Evolutionary conservation across 192 early-diverging fungal genomes (phyloP).

Genomic region (Umbelopsis vinacea): DNA sequence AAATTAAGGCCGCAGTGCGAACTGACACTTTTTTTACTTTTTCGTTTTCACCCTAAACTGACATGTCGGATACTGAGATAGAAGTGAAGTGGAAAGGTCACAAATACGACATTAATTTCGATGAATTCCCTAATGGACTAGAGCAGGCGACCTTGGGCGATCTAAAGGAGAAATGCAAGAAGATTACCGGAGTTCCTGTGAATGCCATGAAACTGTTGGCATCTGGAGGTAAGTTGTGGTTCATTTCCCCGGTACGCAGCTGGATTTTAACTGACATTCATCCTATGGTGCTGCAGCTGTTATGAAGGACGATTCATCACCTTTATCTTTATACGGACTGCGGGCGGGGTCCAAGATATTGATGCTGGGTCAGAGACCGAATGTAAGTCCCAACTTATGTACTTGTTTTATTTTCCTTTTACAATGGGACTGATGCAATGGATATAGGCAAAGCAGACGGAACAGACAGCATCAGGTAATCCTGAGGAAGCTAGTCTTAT

Average conservation of each 20-base stretch:
- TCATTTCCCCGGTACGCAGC: too few relatives aligned
- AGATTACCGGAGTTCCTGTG: constrained; percentile 74
- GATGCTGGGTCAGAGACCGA: constrained; percentile 70
- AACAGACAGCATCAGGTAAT: constrained; percentile 49
- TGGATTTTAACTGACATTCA: background rate
- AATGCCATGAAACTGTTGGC: constrained; percentile 76
- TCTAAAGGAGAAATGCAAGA: constrained; percentile 73
- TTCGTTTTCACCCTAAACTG: background rate
- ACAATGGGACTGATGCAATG: too few relatives aligned
- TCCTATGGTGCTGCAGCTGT: constrained; percentile 55
- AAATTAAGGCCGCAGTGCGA: background rate
- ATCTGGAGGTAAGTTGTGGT: constrained; percentile 66
- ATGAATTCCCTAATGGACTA: constrained; percentile 26
- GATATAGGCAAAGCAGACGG: constrained; percentile 30
- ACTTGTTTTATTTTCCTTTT: too few relatives aligned
- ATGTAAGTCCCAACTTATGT: constrained; percentile 44
- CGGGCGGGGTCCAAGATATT: constrained; percentile 73
- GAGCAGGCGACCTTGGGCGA: constrained; percentile 67
- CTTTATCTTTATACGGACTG: constrained; percentile 71
- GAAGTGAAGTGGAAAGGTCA: constrained; percentile 13
- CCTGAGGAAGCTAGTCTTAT: constrained; percentile 58
- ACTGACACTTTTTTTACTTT: background rate
- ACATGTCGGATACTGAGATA: constrained; percentile 13
- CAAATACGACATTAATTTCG: constrained; percentile 28
- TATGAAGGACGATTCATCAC: constrained; percentile 76